Conservation (phyloP, 2,329 filamentous ascomycete genomes). For the Penicillium fuscoglaucum region DNA sequence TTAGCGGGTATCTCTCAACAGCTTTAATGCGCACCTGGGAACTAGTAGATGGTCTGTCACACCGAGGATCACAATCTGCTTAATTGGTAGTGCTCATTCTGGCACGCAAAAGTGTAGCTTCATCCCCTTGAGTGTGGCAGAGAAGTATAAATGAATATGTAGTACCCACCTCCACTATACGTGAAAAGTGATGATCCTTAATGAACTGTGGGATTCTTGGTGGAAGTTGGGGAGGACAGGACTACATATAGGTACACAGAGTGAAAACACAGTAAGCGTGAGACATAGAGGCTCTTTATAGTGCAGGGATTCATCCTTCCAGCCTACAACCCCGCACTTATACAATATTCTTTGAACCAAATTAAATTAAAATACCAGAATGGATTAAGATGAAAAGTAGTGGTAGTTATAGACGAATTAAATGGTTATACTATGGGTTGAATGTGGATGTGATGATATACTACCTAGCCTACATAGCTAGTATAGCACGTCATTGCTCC, state of each 20-base stretch:
- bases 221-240: neutral
- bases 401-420: neutral
- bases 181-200: neutral
- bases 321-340: neutral
- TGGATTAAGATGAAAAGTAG: no score
- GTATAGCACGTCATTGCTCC: constrained; percentile 7
- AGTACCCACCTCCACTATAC: neutral
- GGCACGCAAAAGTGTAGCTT: constrained; percentile 13
- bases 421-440: neutral
- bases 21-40: neutral
- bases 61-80: constrained; percentile 21
- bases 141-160: neutral
- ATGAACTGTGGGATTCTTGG: no score
- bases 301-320: neutral
- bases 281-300: neutral
- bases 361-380: neutral
- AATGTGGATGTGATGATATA: neutral
- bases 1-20: neutral
- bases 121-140: constrained; percentile 2
- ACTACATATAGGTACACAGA: neutral
- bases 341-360: neutral
- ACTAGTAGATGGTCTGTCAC: neutral
- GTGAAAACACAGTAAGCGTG: neutral
- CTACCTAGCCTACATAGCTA: neutral
- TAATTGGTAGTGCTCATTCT: constrained; percentile 18